Percentiles rank a stretch among this genome's conserved stretches.
phyloP scores from a whole-genome alignment of 1,284 basidiomycete genomes.

The Entoloma clypeatum region DNA sequence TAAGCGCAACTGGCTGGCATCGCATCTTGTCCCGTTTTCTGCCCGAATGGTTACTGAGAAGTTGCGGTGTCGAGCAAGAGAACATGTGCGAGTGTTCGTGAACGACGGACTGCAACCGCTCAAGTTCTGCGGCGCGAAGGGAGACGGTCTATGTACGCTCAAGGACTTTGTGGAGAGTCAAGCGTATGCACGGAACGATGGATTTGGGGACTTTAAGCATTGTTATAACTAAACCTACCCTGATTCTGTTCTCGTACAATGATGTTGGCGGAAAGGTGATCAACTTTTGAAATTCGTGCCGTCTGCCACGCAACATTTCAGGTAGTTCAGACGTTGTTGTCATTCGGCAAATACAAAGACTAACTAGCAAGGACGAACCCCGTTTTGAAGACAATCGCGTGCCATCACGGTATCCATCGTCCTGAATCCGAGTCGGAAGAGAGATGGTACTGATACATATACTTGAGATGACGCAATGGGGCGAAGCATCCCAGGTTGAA shows the following conservation, averaged over 20 bases:
- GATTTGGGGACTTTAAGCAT: conserved; percentile 62
- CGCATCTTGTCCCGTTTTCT: conserved; percentile 63
- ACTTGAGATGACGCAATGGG: no score
- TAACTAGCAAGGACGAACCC: no score
- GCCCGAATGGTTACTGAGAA: conserved; percentile 63
- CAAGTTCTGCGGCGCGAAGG: conserved; percentile 51
- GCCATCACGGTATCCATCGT: no score
- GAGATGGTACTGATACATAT: no score
- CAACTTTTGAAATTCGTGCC: no score
- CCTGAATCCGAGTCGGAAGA: no score
- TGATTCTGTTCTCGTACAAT: not conserved
- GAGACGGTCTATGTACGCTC: conserved; percentile 60
- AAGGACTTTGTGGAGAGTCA: conserved; percentile 70
- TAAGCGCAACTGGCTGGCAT: conserved; percentile 51
- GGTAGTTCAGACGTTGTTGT: no score
- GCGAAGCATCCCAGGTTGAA: no score
- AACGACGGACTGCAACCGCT: conserved; percentile 65
- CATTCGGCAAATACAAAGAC: no score
- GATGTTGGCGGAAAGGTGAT: no score
- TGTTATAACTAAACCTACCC: conserved; percentile 35
- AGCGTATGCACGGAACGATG: conserved; percentile 58
- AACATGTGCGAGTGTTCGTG: conserved; percentile 59
- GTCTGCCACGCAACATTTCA: no score
- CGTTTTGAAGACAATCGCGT: no score
- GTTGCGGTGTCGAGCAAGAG: conserved; percentile 41